Percentiles rank a stretch among this genome's conserved stretches.
Conservation (phyloP, 805 yeast genomes). For the Kazachstania bromeliacearum region DNA sequence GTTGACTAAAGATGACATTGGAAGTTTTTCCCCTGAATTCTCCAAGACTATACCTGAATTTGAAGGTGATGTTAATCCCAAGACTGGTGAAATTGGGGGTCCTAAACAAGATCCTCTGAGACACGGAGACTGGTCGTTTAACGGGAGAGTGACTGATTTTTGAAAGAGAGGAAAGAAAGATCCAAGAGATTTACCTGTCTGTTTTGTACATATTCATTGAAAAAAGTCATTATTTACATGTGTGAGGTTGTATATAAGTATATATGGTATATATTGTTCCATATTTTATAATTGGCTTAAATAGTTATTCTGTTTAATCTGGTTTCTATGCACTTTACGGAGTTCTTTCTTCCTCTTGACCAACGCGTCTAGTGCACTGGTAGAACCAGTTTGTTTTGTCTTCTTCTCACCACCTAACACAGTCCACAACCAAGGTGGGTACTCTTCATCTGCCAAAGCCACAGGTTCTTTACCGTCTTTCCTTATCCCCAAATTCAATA, state of each 20-base stretch:
- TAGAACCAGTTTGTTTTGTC: neutral
- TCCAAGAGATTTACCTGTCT: neutral
- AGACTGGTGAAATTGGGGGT: constrained; percentile 92
- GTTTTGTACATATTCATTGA: neutral
- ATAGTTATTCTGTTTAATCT: constrained; percentile 73
- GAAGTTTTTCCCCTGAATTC: constrained; percentile 56
- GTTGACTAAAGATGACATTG: constrained; percentile 43
- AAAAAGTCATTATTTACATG: constrained; percentile 6
- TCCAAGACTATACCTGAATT: constrained; percentile 85
- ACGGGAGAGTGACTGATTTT: constrained; percentile 94
- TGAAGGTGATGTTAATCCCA: constrained; percentile 88
- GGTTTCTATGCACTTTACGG: constrained; percentile 55
- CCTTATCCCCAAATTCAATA: constrained; percentile 58
- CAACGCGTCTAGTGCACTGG: neutral
- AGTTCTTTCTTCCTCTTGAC: constrained; percentile 51
- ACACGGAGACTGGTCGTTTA: constrained; percentile 89
- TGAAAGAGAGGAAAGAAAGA: constrained; percentile 25
- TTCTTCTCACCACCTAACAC: constrained; percentile 43
- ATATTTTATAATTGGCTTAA: constrained; percentile 19
- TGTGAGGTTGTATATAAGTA: too few species aligned
- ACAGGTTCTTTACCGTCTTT: constrained; percentile 81
- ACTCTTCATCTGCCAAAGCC: constrained; percentile 79
- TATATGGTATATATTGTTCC: too few species aligned
- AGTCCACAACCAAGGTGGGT: constrained; percentile 94
- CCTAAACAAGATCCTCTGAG: constrained; percentile 94